A percentile compares a stretch with the other conserved stretches of the same genome.
phyloP scores from a whole-genome alignment of 257 asterid genomes.

The Ballota nigra region DNA sequence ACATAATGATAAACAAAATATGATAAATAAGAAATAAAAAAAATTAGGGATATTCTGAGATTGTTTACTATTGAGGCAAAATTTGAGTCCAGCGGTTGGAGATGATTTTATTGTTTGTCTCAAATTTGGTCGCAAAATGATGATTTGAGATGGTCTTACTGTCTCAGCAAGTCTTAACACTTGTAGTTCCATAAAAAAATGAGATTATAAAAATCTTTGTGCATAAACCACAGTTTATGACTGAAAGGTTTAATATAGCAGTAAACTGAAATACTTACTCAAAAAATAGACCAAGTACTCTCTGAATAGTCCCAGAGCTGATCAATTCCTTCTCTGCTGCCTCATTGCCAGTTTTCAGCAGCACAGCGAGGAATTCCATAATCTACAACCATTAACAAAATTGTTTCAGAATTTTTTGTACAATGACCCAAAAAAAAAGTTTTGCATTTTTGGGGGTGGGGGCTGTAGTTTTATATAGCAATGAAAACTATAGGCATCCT shows the following conservation, averaged over 20 bases:
- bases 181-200: conserved; percentile 4
- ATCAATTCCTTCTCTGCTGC: conserved; percentile 75
- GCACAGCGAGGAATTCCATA: conserved; percentile 81
- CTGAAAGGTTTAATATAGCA: not conserved
- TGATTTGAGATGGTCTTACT: not conserved
- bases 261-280: conserved; percentile 53
- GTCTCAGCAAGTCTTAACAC: not conserved
- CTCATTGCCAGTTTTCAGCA: conserved; percentile 79
- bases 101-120: not conserved
- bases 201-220: not conserved
- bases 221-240: conserved; percentile 6
- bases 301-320: conserved; percentile 76
- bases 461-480: too few relatives aligned
- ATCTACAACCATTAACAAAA: conserved; percentile 42
- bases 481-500: too few relatives aligned
- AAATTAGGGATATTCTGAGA: not conserved
- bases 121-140: not conserved
- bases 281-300: conserved; percentile 82
- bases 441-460: not conserved
- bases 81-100: not conserved
- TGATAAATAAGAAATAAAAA: not conserved
- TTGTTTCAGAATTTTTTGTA: not conserved
- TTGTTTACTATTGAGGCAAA: not conserved
- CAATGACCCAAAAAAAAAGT: not conserved
- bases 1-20: too few relatives aligned